A percentile compares a stretch with the other conserved stretches of the same genome.
These are phyloP conservation scores for Cruciata laevipes DNA, from an alignment of 257 asterid species.

Conservation along the genomic window DNA sequence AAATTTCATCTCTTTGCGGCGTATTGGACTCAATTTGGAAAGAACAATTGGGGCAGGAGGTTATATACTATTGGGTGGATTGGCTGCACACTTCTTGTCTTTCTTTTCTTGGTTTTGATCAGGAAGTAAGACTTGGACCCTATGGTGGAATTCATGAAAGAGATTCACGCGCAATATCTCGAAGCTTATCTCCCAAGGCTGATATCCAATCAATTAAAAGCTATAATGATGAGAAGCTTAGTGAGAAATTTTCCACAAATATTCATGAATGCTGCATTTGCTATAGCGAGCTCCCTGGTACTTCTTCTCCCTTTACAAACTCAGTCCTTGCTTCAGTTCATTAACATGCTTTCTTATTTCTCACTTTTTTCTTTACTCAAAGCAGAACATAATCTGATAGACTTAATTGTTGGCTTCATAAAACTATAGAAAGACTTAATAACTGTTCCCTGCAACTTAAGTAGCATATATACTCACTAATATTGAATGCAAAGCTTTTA, in stretches of 20 bases:
- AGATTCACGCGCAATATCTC: constrained; percentile 70
- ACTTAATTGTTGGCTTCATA: background rate
- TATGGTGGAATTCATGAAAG: constrained; percentile 27
- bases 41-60: constrained; percentile 69
- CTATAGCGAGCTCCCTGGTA: constrained; percentile 68
- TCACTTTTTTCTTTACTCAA: background rate
- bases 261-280: constrained; percentile 81
- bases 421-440: background rate
- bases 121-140: constrained; percentile 63
- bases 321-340: background rate
- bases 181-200: constrained; percentile 49
- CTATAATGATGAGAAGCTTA: constrained; percentile 61
- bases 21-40: constrained; percentile 75
- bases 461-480: background rate
- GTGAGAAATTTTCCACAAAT: constrained; percentile 54
- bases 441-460: background rate
- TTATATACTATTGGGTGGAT: constrained; percentile 82
- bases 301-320: background rate
- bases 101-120: constrained; percentile 62
- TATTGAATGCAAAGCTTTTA: too few relatives aligned
- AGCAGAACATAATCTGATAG: background rate
- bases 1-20: constrained; percentile 56
- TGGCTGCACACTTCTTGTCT: constrained; percentile 67
- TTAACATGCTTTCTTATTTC: background rate
- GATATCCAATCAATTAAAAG: constrained; percentile 66